Base-by-base conservation (phyloP, 1,284 basidiomycete genomes). In the Mycena citricolor region DNA sequence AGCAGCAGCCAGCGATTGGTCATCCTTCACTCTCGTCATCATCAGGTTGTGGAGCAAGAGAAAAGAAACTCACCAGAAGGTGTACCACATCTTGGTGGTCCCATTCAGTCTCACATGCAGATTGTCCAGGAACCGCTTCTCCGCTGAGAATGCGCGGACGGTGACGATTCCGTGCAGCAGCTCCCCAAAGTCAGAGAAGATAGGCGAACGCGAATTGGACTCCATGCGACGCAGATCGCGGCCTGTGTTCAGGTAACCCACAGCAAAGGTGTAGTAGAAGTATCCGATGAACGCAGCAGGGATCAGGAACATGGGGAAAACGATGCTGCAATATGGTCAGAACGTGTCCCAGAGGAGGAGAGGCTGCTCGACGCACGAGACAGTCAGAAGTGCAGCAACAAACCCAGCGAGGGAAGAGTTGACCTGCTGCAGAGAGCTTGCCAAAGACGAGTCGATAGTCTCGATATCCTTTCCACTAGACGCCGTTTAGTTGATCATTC, bases 191-290 rank as follows among this genome's bases (percentile, higher is more conserved):
- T 86, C 84, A 2, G 85, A 80, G 58, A 83, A 86, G 44, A 87
- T 85, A 0, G 84, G 84, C 4, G 81, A 85, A n/a, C 83, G 70
- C 2, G 76, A 74, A 52, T 79, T 85, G 3, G 81, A 83, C 62
- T 92, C 88, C 77, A 91, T 84, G 19, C 89, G 71, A 31, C 88
- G 76, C 23, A 92, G 66, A 57, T 89, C 86, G 41, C 89, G 77
- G 0, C 86, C 85, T 0, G 86, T 85, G 49, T 83, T 82, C 28
- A 89, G 69, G 60, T 91, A 91, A 0, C 82, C 79, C 11, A 87
- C 67, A 0, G 84, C 81, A 19, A 87, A 71, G 20, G 71, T 67
- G 32, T 78, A 79, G 59, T 85, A 85, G 23, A 74, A 67, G 35
- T 70, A 71, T 1, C 80, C 82, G 20, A 91, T 78, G 54, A 88